These are phyloP conservation scores for Parietaria judaica DNA, from an alignment of 306 rosid species.

Conservation along the genomic window DNA sequence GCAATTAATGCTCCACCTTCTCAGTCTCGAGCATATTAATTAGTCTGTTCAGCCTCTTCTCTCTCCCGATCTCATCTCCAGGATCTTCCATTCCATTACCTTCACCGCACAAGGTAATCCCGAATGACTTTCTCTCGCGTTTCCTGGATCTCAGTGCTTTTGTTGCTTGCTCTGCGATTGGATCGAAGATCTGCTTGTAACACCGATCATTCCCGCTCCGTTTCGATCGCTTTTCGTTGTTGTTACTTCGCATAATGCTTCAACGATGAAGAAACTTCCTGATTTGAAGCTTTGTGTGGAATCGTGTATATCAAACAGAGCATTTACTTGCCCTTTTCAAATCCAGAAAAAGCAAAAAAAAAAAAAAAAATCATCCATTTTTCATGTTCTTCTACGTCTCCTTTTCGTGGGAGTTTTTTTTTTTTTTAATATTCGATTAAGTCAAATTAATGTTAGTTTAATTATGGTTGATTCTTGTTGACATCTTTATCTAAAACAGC, in stretches of 20 bases:
- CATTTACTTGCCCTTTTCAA: conserved; percentile 3
- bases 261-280: not conserved
- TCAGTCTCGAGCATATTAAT: conserved; percentile 2
- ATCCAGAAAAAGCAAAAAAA: not conserved
- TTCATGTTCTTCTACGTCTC: not conserved
- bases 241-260: not conserved
- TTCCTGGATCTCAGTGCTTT: conserved; percentile 5
- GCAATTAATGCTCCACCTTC: conserved; percentile 51
- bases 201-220: too few species aligned
- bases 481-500: not conserved
- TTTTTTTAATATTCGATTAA: not conserved
- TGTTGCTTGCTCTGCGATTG: too few species aligned
- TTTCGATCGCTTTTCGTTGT: not conserved
- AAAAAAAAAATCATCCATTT: not conserved
- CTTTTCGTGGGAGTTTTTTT: not conserved
- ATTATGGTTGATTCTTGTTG: not conserved
- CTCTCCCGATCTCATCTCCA: conserved; percentile 2
- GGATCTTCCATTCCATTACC: not conserved
- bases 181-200: too few species aligned
- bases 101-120: conserved; percentile 21
- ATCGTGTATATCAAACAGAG: not conserved
- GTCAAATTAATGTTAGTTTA: not conserved
- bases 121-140: not conserved
- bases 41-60: not conserved
- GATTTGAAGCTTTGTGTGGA: not conserved